Base-by-base conservation (phyloP, 768 basidiomycete species). In the Termitomyces sp. region DNA sequence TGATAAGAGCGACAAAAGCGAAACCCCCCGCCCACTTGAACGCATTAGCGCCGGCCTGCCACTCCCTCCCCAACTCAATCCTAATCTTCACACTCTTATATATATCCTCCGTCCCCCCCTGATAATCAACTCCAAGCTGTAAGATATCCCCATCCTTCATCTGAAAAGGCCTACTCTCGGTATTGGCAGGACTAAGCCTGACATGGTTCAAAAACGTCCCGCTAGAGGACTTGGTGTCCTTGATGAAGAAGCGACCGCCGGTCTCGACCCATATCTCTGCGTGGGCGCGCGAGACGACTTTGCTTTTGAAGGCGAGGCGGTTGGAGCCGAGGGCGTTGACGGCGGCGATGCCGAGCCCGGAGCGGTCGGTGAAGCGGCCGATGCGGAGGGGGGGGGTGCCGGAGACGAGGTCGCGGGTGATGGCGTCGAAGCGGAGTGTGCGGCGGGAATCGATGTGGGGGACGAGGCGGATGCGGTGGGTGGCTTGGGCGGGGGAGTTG, bases 171-270 rank as follows among this genome's bases (percentile, higher is more conserved):
- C 85, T 75, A 5, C 86, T 89, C 69, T 96, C 95, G 7, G 83
- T 81, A 47, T 89, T 89, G 11, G 95, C 94, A 0, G 87, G 78
- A 37, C 86, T 86, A n/a, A 98, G 79, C 45, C 95, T 75, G 53
- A 95, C 85, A 68, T 98, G 95, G 70, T 99, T 99, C 60, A 98
- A 77, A 69, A 98, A 98, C 1, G 96, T 99, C 25, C 96, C 96
- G 0, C 87, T 89, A 48, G 86, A 89, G 41, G 85, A 88, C 71
- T 93, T 92, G 21, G 94, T 96, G 69, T 98, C 96, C 53, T 83
- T 83, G 65, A 99, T 89, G 69, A 80, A 93, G 71, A 98, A 97
- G 69, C 85, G 81, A 16, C 78, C 82, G 0, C 80, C 80, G 0
- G 63, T 59, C 59, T 89, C 87, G 53, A 84, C 79, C 93, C 94